A percentile compares a stretch with the other conserved stretches of the same genome.
phyloP scores from a whole-genome alignment of 2,329 filamentous ascomycete genomes.

The Gnomoniopsis smithogilvyi region DNA sequence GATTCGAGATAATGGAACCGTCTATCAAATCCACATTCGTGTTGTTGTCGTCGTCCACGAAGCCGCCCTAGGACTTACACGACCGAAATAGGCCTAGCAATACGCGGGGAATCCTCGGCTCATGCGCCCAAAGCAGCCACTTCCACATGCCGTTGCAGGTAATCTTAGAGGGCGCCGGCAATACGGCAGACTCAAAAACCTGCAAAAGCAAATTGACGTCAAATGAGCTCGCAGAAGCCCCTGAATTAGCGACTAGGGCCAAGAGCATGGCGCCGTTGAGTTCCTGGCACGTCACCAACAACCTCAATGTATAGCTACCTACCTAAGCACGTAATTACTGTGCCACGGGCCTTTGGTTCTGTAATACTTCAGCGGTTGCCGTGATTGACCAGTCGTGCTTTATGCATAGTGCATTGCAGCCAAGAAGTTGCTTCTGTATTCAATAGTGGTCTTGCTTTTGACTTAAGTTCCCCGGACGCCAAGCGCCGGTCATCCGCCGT shows the following conservation, averaged over 20 bases:
- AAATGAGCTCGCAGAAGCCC: neutral
- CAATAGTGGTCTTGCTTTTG: too few species aligned
- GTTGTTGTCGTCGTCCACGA: too few species aligned
- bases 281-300: neutral
- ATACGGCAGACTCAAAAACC: neutral
- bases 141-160: too few species aligned
- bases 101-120: too few species aligned
- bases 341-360: neutral
- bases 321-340: too few species aligned
- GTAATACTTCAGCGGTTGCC: neutral
- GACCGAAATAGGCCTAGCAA: too few species aligned
- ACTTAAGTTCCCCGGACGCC: neutral
- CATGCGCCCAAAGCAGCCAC: too few species aligned
- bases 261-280: neutral
- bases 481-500: neutral
- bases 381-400: neutral
- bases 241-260: too few species aligned
- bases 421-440: too few species aligned
- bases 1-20: neutral
- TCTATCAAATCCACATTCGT: too few species aligned
- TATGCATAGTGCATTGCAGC: neutral
- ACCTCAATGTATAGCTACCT: too few species aligned
- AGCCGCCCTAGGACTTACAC: too few species aligned
- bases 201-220: neutral
- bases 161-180: conserved; percentile 4